Evolutionary conservation across 2,329 filamentous ascomycete species (phyloP).

Genomic region (Cryphonectria carpinicola): DNA sequence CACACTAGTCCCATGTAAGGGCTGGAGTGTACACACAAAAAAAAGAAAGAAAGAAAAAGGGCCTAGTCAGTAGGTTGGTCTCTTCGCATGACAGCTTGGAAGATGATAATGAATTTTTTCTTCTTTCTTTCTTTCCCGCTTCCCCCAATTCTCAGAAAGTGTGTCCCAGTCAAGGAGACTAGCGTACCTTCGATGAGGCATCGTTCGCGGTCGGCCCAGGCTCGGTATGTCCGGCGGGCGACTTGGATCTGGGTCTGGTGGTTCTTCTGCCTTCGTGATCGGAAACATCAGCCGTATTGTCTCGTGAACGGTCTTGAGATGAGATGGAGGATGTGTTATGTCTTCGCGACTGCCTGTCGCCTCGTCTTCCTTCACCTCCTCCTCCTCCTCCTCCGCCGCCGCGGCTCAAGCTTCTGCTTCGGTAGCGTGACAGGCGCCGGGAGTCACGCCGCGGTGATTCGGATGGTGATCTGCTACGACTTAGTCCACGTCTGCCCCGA

Average conservation of each 20-base stretch:
- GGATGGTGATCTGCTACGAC: constrained; percentile 31
- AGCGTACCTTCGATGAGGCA: constrained; percentile 37
- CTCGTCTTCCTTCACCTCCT: constrained; percentile 26
- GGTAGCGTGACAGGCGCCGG: constrained; percentile 27
- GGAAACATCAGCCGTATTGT: constrained; percentile 62
- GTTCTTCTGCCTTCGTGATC: constrained; percentile 46
- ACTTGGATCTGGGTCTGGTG: constrained; percentile 36
- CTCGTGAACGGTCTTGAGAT: constrained; percentile 52
- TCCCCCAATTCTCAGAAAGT: constrained; percentile 24
- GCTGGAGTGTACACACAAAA: constrained; percentile 24
- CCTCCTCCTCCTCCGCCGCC: constrained; percentile 25
- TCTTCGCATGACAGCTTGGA: constrained; percentile 32
- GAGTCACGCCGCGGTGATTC: constrained; percentile 28
- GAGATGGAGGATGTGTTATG: constrained; percentile 57
- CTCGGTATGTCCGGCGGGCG: constrained; percentile 38
- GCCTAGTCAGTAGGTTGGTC: constrained; percentile 35
- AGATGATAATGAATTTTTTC: constrained; percentile 31
- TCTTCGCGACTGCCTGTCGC: constrained; percentile 40
- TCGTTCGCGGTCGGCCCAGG: constrained; percentile 29
- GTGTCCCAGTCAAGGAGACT: constrained; percentile 38
- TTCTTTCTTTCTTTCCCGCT: constrained; percentile 33
- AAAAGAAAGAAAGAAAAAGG: constrained; percentile 16
- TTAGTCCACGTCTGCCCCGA: constrained; percentile 27
- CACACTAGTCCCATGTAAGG: constrained; percentile 40
- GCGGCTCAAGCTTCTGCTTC: constrained; percentile 29